These are phyloP conservation scores for Elsinoe batatas DNA, from an alignment of 2,329 filamentous ascomycete genomes.

Conservation along the genomic window DNA sequence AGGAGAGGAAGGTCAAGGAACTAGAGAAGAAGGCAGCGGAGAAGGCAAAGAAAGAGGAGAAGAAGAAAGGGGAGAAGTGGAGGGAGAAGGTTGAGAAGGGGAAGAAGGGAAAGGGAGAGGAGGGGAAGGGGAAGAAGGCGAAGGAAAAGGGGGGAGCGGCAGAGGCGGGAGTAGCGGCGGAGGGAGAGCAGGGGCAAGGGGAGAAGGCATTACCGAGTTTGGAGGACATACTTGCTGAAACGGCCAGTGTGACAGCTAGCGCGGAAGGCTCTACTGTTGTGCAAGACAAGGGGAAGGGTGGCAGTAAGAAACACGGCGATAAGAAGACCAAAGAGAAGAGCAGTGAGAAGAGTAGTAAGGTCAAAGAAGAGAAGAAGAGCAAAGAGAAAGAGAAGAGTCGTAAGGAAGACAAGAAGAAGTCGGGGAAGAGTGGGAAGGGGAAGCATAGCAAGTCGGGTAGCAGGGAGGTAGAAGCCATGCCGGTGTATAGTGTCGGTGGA, in stretches of 20 bases:
- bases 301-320: not conserved
- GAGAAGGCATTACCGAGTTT: not conserved
- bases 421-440: not conserved
- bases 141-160: not conserved
- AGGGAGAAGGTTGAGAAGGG: too few relatives aligned
- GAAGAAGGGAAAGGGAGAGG: not conserved
- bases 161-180: not conserved
- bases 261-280: not conserved
- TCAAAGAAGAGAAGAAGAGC: not conserved
- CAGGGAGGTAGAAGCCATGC: not conserved
- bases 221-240: not conserved
- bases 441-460: not conserved
- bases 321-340: not conserved
- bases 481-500: not conserved
- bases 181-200: not conserved
- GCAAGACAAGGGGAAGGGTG: not conserved
- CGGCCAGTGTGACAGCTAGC: not conserved
- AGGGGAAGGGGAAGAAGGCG: not conserved
- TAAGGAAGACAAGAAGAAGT: slow-evolving; percentile 7
- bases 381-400: not conserved
- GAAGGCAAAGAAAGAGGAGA: not conserved
- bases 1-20: not conserved
- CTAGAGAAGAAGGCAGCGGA: not conserved
- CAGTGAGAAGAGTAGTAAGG: not conserved
- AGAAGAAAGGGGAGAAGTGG: not conserved